Base-by-base conservation (phyloP, 192 early-diverging fungal species). In the Rhizophagus sp. region DNA sequence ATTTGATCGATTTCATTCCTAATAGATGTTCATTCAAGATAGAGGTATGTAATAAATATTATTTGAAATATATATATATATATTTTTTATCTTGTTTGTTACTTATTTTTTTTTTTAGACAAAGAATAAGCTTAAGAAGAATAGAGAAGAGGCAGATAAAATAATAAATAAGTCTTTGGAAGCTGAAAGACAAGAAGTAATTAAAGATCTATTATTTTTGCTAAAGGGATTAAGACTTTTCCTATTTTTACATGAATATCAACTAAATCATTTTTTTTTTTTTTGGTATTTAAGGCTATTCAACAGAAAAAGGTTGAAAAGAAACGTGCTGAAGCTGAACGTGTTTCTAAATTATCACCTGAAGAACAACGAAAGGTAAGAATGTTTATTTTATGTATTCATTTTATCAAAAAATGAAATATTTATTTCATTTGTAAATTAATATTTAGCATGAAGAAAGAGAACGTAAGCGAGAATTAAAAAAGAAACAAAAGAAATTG, bases 401-500 rank as follows among this genome's bases (percentile, higher is more conserved):
- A 12, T 63, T 5, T 63, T 25, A 25, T 68, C 12, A 39, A 19
- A 33, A 4, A 19, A 68, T 70, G n/a, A n/a, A 0, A 24, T 57
- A 5, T 70, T 36, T 36, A 36, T 36, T 36, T n/a, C 41, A 69
- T 69, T n/a, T 22, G 41, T 36, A 13, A 36, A 70, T 69, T 36
- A 44, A 30, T 65, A n/a, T 65, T 57, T 41, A 70, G 68, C 24
- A 70, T 8, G 68, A 70, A 70, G 34, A 70, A 39, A 70, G 30
- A 39, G 68, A 70, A 44, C 17, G 68, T n/a, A 70, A 70, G 24
- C 33, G 68, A 70, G 68, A 70, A 39, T 36, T 70, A 6, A 70
- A 70, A n/a, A 70, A 70, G 36, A 70, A 70, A 36, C 68, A 70
- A 70, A 70, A 70, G 22, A 70, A 70, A 70, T n/a, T 70, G 39